Percentiles rank a stretch among this genome's conserved stretches.
Evolutionary conservation across 257 asterid species (phyloP).

Genomic region (Henckelia pumila): DNA sequence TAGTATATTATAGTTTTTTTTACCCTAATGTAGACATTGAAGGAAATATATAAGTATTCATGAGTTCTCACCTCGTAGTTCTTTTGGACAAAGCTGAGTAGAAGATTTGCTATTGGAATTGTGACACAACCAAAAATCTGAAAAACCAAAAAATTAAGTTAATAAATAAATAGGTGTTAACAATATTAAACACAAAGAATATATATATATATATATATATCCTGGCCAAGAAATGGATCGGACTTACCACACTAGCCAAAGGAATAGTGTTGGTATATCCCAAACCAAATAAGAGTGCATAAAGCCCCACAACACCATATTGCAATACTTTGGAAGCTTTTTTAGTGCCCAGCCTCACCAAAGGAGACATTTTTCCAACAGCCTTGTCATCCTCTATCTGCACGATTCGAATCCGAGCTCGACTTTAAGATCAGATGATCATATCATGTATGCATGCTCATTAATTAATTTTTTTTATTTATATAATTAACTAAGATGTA

Average conservation of each 20-base stretch:
- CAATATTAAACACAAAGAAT: too few relatives aligned
- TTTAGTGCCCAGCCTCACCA: constrained; percentile 58
- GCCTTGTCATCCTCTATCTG: constrained; percentile 60
- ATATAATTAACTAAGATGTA: too few relatives aligned
- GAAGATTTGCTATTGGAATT: constrained; percentile 49
- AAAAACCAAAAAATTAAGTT: constrained; percentile 12
- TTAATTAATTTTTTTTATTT: too few relatives aligned
- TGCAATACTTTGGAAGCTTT: constrained; percentile 46
- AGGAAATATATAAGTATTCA: neutral
- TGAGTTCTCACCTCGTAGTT: constrained; percentile 46
- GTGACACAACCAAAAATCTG: constrained; percentile 56
- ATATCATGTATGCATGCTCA: too few relatives aligned
- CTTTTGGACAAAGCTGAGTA: constrained; percentile 44
- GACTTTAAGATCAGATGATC: too few relatives aligned
- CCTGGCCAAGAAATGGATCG: neutral
- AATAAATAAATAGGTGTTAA: too few relatives aligned
- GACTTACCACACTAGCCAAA: constrained; percentile 44
- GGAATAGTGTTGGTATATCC: constrained; percentile 52
- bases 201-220: too few relatives aligned
- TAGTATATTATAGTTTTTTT: too few relatives aligned
- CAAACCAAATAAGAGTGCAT: constrained; percentile 35
- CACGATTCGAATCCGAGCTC: neutral
- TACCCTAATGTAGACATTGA: too few relatives aligned
- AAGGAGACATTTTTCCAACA: constrained; percentile 60
- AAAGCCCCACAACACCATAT: constrained; percentile 39